Conservation (phyloP, 148 eudicot species). For the Amaranthus hypochondriacus region DNA sequence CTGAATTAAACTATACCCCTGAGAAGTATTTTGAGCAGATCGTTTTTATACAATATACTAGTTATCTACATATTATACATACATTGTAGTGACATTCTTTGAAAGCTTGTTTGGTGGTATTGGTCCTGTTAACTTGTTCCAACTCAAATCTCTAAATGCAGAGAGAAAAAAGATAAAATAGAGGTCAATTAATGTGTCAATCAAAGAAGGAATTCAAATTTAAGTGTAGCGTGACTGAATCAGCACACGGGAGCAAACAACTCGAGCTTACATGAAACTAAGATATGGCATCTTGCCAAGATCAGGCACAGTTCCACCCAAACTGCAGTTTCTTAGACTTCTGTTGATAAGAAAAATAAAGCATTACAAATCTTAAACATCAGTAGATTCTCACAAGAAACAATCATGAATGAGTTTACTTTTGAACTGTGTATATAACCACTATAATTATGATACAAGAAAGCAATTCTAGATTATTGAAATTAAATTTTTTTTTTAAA, state of each 20-base stretch:
- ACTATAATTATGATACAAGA: no score
- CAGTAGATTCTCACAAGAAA: no score
- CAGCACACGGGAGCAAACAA: no score
- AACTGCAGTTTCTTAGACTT: slow-evolving; percentile 82
- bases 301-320: slow-evolving; percentile 74
- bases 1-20: neutral
- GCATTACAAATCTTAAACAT: neutral
- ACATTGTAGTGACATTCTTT: slow-evolving; percentile 69
- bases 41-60: neutral
- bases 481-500: no score
- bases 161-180: slow-evolving; percentile 1
- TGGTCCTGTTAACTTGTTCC: slow-evolving; percentile 63
- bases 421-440: no score
- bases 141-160: slow-evolving; percentile 68
- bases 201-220: neutral
- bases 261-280: slow-evolving; percentile 60
- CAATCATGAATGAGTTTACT: no score
- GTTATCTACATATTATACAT: slow-evolving; percentile 19
- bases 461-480: no score
- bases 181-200: slow-evolving; percentile 6
- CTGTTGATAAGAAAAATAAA: slow-evolving; percentile 41
- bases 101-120: slow-evolving; percentile 65
- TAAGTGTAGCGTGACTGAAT: neutral
- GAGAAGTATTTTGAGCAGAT: neutral
- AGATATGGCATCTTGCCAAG: slow-evolving; percentile 56